Conservation (phyloP, 345 rosid genomes). For the Dimocarpus longan region DNA sequence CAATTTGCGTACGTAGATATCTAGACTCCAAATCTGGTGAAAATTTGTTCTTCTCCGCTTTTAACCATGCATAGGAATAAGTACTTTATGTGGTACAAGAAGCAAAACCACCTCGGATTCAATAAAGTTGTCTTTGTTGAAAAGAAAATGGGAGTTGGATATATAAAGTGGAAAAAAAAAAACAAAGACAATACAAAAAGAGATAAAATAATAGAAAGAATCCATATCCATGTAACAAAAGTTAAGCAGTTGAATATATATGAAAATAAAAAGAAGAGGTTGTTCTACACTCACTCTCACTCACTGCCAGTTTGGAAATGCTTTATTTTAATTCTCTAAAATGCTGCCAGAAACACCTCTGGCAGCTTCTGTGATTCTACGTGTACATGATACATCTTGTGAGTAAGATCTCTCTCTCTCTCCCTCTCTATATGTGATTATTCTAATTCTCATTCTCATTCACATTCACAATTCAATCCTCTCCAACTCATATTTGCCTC, state of each 20-base stretch:
- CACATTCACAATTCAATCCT: slow-evolving; percentile 6
- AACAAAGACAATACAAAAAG: slow-evolving; percentile 15
- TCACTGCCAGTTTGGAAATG: slow-evolving; percentile 44
- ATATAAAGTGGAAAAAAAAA: not conserved
- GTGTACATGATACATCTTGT: slow-evolving; percentile 21
- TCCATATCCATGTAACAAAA: slow-evolving; percentile 32
- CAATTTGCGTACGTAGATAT: not conserved
- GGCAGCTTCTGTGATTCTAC: slow-evolving; percentile 43
- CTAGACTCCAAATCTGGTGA: slow-evolving; percentile 44
- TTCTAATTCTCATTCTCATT: too few species aligned
- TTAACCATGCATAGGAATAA: slow-evolving; percentile 45
- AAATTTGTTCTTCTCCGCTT: slow-evolving; percentile 31
- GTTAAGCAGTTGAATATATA: not conserved
- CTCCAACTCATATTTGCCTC: slow-evolving; percentile 19
- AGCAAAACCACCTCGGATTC: slow-evolving; percentile 44
- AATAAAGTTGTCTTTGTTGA: slow-evolving; percentile 29
- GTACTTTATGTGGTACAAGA: slow-evolving; percentile 23
- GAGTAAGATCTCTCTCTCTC: slow-evolving; percentile 29
- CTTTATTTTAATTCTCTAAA: slow-evolving; percentile 21
- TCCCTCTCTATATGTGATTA: not conserved
- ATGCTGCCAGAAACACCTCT: slow-evolving; percentile 51
- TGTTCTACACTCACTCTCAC: slow-evolving; percentile 39
- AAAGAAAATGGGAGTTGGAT: not conserved
- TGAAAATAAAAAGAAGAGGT: not conserved
- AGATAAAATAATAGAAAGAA: not conserved